Base-by-base conservation (phyloP, 2,329 filamentous ascomycete species). In the Epichloe baconii region DNA sequence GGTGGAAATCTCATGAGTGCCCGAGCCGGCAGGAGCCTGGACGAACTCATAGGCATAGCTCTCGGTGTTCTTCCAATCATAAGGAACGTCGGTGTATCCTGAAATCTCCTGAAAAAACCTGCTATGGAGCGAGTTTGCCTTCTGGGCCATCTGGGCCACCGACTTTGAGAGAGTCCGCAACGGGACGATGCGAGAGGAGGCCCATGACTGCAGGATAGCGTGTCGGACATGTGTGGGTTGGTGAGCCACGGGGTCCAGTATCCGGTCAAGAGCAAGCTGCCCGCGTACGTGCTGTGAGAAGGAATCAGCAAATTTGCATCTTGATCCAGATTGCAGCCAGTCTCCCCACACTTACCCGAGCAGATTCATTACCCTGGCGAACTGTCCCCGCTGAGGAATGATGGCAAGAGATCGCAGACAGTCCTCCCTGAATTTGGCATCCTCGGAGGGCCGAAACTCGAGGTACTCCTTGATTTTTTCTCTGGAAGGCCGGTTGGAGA, bases 241-340 rank as follows among this genome's bases (percentile, higher is more conserved):
- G 48, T 78, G 67, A 49, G 79, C 72, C 44, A 88, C 65, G 1
- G 83, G 0, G 74, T 78, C 56, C 76, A 72, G 61, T 81, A 78
- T n/a, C 85, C 83, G 0, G 85, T 88, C 45, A 87, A 69, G 5
- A 85, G 63, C 17, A 85, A 66, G 26, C 80, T 79, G 26, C 84
- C 84, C 3, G 75, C 63, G 36, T 78, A 75, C 21, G 80, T 82
- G 54, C 81, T 86, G 35, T 43, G 4, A 21, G 45, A 14, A 47
- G n/a, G 31, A 41, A 12, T 44, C 53, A 49, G 54, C 35, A 40
- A 15, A n/a, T 31, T 31, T 31, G 8, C 26, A 31, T 31, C 26
- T 31, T 31, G 26, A 10, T 31, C 26, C 26, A 31, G 26, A 31
- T 26, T 26, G 26, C 26, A 31, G 26, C 26, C 26, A 10, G 26